Base-by-base conservation (phyloP, 768 basidiomycete species). In the Phanerodontia chrysosporium region DNA sequence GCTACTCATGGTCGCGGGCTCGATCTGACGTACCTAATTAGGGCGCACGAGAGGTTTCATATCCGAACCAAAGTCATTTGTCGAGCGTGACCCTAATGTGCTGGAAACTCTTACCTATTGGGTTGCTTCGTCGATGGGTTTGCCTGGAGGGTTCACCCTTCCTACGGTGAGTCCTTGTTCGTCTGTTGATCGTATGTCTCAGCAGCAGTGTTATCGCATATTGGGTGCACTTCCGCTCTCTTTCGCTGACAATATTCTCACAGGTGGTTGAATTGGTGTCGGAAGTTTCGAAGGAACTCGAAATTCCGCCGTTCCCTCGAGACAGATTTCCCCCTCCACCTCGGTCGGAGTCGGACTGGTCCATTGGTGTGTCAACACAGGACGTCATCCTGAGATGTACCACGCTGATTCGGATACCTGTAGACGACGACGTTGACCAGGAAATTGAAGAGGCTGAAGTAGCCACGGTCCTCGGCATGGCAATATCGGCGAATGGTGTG, bases 231-330 rank as follows among this genome's bases (percentile, higher is more conserved):
- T 46, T 3, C n/a, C 22, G 25, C 45, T 1, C n/a, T 21, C 16
- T 16, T 13, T 21, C 3, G 25, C 2, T 30, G n/a, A 30, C 10
- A 28, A 18, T 48, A 57, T 45, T 63, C 74, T 65, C 46, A 72
- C 75, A 81, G 78, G 75, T 78, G 35, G 72, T 75, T 36, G 78
- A 79, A 69, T 74, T 77, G 57, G 64, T 77, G 52, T 22, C n/a
- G 13, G 58, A 59, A 24, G 44, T 62, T 4, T 59, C 58, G 62
- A 49, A 32, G 30, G 27, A 18, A 5, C 18, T 39, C 25, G 18
- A 28, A 14, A 53, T 59, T 18, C 58, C 58, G 9, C 25, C 44
- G 10, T 36, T 16, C n/a, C 51, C 58, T 12, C 14, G 25, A 35
- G 45, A 32, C 7, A 21, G 51, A 3, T 35, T 55, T 13, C 27